Percentiles rank a stretch among this genome's conserved stretches.
Conservation (phyloP, 306 rosid species). For the Trifolium repens region DNA sequence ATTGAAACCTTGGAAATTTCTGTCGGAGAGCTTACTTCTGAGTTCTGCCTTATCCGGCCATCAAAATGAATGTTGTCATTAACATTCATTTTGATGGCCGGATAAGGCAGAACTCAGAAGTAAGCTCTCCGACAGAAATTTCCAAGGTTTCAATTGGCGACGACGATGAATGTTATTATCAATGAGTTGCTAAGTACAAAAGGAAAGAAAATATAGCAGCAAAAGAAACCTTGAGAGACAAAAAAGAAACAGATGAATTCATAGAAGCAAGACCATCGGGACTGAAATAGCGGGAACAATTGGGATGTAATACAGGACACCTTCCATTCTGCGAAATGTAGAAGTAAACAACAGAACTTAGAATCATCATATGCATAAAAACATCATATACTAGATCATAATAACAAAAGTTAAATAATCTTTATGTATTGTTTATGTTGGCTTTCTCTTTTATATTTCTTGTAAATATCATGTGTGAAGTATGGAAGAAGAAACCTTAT, state of each 20-base stretch:
- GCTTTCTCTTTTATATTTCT: slow-evolving; percentile 15
- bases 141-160: slow-evolving; percentile 49
- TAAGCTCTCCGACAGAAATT: slow-evolving; percentile 44
- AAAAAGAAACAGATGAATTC: slow-evolving; percentile 67
- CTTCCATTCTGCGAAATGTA: slow-evolving; percentile 75
- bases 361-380: slow-evolving; percentile 16
- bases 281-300: slow-evolving; percentile 78
- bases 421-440: slow-evolving; percentile 7
- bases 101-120: slow-evolving; percentile 45
- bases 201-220: slow-evolving; percentile 4
- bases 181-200: background rate
- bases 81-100: slow-evolving; percentile 38
- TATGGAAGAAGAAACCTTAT: slow-evolving; percentile 66
- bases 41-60: slow-evolving; percentile 51
- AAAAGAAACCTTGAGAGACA: slow-evolving; percentile 65
- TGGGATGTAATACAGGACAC: slow-evolving; percentile 70
- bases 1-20: slow-evolving; percentile 49
- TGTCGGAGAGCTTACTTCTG: slow-evolving; percentile 35
- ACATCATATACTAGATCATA: background rate
- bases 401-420: slow-evolving; percentile 24
- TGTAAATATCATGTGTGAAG: slow-evolving; percentile 8
- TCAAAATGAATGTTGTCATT: slow-evolving; percentile 10
- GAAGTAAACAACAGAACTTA: slow-evolving; percentile 36
- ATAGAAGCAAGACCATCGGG: slow-evolving; percentile 79
- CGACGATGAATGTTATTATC: slow-evolving; percentile 44